A percentile compares a stretch with the other conserved stretches of the same genome.
Evolutionary conservation across 257 asterid genomes (phyloP).

Genomic region (Solanum ossicruentum): DNA sequence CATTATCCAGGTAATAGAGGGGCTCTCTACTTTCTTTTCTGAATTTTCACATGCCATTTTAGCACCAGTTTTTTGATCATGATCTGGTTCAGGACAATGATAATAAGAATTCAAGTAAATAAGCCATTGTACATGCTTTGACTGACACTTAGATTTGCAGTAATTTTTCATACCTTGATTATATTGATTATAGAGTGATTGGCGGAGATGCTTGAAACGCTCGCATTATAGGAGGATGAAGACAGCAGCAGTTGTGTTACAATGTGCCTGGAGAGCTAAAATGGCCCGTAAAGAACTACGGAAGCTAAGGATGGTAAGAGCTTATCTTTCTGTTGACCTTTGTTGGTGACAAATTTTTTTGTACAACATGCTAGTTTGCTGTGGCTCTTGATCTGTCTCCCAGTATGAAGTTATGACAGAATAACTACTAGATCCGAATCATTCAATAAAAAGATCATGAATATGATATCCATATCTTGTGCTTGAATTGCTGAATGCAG

Average conservation of each 20-base stretch:
- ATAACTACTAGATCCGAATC: neutral
- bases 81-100: neutral
- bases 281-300: slow-evolving; percentile 41
- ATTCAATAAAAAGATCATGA: neutral
- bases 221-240: slow-evolving; percentile 28
- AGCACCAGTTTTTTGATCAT: neutral
- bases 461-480: neutral
- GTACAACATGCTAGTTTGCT: neutral
- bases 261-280: slow-evolving; percentile 56
- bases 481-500: neutral
- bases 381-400: neutral
- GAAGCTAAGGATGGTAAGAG: slow-evolving; percentile 53
- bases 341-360: neutral
- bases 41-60: neutral
- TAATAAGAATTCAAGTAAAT: neutral
- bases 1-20: slow-evolving; percentile 43
- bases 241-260: slow-evolving; percentile 38
- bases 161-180: neutral
- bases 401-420: neutral
- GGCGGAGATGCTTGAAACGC: slow-evolving; percentile 27
- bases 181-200: slow-evolving; percentile 29
- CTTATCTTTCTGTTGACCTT: neutral
- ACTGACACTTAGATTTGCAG: neutral
- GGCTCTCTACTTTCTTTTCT: neutral
- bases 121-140: neutral